These are phyloP conservation scores for Fusarium nodosum DNA, from an alignment of 2,329 filamentous ascomycete genomes.

Conservation along the genomic window DNA sequence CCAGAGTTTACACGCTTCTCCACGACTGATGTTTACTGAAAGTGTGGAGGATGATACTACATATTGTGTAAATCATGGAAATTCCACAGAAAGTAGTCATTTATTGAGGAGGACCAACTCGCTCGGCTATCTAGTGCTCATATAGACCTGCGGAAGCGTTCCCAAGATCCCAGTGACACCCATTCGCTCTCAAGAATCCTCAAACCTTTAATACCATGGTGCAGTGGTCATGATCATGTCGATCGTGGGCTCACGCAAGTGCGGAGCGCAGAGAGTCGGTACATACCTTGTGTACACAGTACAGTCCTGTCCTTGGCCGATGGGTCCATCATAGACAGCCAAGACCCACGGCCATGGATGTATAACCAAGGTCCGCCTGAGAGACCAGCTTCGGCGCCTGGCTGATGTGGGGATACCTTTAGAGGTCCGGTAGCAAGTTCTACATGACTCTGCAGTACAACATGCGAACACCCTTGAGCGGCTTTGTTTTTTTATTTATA, in stretches of 20 bases:
- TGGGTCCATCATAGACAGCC: constrained; percentile 21
- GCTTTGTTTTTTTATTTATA: constrained; percentile 39
- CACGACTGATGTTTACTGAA: constrained; percentile 8
- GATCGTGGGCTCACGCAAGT: constrained; percentile 9
- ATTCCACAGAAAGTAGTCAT: not conserved
- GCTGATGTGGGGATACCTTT: constrained; percentile 33
- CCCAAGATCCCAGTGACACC: not conserved
- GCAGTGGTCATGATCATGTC: constrained; percentile 24
- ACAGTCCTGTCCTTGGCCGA: constrained; percentile 10
- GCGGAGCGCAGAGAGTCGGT: constrained; percentile 14
- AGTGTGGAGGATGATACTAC: not conserved
- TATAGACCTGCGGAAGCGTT: not conserved
- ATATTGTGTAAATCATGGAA: not conserved
- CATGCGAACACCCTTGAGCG: constrained; percentile 8
- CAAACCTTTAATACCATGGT: constrained; percentile 13
- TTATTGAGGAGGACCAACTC: not conserved
- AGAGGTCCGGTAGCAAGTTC: constrained; percentile 26
- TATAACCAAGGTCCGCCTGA: constrained; percentile 16
- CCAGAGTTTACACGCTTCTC: constrained; percentile 16
- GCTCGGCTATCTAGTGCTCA: not conserved
- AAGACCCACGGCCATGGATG: constrained; percentile 10
- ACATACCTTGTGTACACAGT: constrained; percentile 8
- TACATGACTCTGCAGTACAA: constrained; percentile 41
- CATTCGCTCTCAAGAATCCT: not conserved
- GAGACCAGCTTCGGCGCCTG: constrained; percentile 12